Conservation (phyloP, 257 asterid genomes). For the Handroanthus guayacan region DNA sequence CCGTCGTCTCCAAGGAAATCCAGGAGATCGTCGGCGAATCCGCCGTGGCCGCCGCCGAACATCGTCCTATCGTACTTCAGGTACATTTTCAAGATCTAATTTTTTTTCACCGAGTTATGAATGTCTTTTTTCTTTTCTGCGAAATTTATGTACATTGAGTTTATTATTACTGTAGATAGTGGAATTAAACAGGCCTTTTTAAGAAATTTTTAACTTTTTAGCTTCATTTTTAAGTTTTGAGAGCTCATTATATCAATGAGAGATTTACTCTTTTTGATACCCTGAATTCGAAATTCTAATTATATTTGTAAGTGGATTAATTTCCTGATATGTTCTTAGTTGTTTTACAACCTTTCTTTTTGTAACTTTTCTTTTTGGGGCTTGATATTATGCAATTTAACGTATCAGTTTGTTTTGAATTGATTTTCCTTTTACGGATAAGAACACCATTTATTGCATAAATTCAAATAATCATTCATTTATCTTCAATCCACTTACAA, state of each 20-base stretch:
- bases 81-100: slow-evolving; percentile 40
- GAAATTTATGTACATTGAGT: neutral
- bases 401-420: neutral
- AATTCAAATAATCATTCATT: neutral
- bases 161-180: slow-evolving; percentile 11
- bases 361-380: no score
- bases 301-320: neutral
- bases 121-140: neutral
- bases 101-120: neutral
- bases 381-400: neutral
- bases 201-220: neutral
- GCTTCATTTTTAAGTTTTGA: neutral
- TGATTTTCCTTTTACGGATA: slow-evolving; percentile 13
- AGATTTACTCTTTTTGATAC: neutral
- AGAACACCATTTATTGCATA: neutral
- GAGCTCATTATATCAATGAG: neutral
- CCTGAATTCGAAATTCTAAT: neutral
- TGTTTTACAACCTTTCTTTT: neutral
- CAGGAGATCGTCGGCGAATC: slow-evolving; percentile 68
- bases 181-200: slow-evolving; percentile 4
- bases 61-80: slow-evolving; percentile 65
- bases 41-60: slow-evolving; percentile 61
- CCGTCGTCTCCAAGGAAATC: slow-evolving; percentile 79
- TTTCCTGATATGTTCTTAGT: neutral
- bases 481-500: no score